Percentiles rank a stretch among this genome's conserved stretches.
These are phyloP conservation scores for Trichoderma harzianum DNA, from an alignment of 2,329 filamentous ascomycete species.

Conservation along the genomic window DNA sequence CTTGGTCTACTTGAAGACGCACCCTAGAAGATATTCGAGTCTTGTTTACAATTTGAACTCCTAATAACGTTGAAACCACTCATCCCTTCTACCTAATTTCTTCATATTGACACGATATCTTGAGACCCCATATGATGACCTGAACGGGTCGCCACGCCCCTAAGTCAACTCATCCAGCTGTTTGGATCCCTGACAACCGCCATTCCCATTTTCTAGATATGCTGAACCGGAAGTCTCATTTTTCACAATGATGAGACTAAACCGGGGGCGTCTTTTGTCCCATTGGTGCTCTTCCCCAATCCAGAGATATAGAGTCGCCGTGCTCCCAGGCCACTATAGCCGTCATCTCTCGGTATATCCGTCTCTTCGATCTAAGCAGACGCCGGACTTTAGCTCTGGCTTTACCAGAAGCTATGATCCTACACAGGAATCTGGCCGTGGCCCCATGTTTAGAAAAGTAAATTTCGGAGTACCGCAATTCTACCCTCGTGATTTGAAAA, in stretches of 20 bases:
- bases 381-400: conserved; percentile 52
- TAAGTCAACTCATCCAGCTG: background rate
- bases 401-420: conserved; percentile 61
- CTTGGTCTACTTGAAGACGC: background rate
- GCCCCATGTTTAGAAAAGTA: conserved; percentile 57
- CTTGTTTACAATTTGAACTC: background rate
- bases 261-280: background rate
- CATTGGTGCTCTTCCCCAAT: background rate
- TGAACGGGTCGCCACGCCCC: conserved; percentile 1
- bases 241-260: background rate
- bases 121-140: background rate
- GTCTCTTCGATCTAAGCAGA: conserved; percentile 36
- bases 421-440: conserved; percentile 48
- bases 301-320: background rate
- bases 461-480: conserved; percentile 60
- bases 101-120: background rate
- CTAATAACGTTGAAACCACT: background rate
- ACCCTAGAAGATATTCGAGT: background rate
- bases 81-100: background rate
- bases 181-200: background rate
- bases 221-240: background rate
- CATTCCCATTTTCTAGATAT: background rate
- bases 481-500: conserved; percentile 71
- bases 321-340: conserved; percentile 8
- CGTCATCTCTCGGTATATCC: conserved; percentile 28